Percentiles rank a stretch among this genome's conserved stretches.
Conservation (phyloP, 2,329 filamentous ascomycete genomes). For the Plectosphaerella sp. region DNA sequence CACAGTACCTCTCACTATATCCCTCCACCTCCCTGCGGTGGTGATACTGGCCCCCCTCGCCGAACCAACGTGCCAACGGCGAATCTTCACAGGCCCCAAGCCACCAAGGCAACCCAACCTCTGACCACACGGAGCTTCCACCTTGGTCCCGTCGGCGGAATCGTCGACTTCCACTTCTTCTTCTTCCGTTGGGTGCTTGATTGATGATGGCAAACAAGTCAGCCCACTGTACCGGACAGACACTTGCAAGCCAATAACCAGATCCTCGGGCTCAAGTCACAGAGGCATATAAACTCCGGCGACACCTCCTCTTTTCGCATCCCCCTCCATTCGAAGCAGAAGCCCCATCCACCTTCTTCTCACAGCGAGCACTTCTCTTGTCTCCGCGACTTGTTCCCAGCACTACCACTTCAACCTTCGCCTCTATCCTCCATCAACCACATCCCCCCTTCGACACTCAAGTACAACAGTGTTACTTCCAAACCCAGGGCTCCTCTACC, state of each 20-base stretch:
- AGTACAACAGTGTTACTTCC: background rate
- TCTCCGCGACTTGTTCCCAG: background rate
- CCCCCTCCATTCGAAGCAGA: background rate
- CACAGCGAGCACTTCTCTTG: background rate
- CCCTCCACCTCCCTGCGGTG: constrained; percentile 13
- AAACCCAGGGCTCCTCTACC: background rate
- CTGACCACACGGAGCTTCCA: constrained; percentile 6
- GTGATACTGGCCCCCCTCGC: constrained; percentile 6
- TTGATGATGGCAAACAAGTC: constrained; percentile 15
- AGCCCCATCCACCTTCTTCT: background rate
- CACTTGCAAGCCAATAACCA: constrained; percentile 12
- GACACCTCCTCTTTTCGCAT: constrained; percentile 3
- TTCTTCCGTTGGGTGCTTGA: constrained; percentile 6
- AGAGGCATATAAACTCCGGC: constrained; percentile 11
- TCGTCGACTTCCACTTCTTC: constrained; percentile 6
- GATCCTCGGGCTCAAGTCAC: constrained; percentile 10
- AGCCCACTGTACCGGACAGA: constrained; percentile 9
- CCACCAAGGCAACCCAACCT: constrained; percentile 12
- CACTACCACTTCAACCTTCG: background rate
- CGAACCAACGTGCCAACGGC: constrained; percentile 8
- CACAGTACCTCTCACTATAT: constrained; percentile 7
- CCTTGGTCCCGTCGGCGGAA: constrained; percentile 13
- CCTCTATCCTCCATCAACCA: background rate
- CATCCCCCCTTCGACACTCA: background rate
- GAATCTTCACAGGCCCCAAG: constrained; percentile 7